Evolutionary conservation across 2,329 filamentous ascomycete genomes (phyloP).

Genomic region (Aspergillus ruber): DNA sequence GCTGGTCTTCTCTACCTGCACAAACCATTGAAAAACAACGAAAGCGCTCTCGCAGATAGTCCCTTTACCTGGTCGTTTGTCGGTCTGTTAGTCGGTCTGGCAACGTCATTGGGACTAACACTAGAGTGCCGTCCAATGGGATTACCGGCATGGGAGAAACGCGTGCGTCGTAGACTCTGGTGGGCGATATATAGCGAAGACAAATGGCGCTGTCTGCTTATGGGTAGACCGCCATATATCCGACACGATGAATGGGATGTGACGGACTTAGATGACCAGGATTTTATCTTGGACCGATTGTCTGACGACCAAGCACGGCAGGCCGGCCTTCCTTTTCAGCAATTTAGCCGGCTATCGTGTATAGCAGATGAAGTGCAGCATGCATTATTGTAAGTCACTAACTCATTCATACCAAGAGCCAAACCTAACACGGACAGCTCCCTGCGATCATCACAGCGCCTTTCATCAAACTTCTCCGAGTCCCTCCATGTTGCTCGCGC

Average conservation of each 20-base stretch:
- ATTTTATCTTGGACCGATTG: slow-evolving; percentile 14
- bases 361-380: slow-evolving; percentile 19
- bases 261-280: slow-evolving; percentile 13
- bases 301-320: background rate
- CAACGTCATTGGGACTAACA: slow-evolving; percentile 23
- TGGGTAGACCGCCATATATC: slow-evolving; percentile 25
- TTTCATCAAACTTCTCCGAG: slow-evolving; percentile 15
- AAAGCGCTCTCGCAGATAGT: slow-evolving; percentile 19
- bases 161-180: slow-evolving; percentile 28
- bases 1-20: slow-evolving; percentile 21
- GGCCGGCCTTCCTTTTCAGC: slow-evolving; percentile 8
- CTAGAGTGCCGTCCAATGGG: slow-evolving; percentile 24
- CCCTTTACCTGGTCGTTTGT: slow-evolving; percentile 25
- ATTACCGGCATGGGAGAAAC: slow-evolving; percentile 25
- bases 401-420: background rate
- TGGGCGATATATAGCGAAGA: slow-evolving; percentile 30
- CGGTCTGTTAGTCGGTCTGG: slow-evolving; percentile 19
- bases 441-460: slow-evolving; percentile 13
- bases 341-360: slow-evolving; percentile 11
- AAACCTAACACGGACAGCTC: slow-evolving; percentile 8
- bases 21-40: slow-evolving; percentile 5
- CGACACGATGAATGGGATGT: slow-evolving; percentile 24
- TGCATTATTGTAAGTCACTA: slow-evolving; percentile 14
- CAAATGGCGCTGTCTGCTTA: slow-evolving; percentile 25
- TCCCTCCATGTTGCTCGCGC: slow-evolving; percentile 15